Evolutionary conservation across 768 basidiomycete genomes (phyloP), one percentile per base, ranked within the genome.

Genomic region (Collybia nuda): DNA sequence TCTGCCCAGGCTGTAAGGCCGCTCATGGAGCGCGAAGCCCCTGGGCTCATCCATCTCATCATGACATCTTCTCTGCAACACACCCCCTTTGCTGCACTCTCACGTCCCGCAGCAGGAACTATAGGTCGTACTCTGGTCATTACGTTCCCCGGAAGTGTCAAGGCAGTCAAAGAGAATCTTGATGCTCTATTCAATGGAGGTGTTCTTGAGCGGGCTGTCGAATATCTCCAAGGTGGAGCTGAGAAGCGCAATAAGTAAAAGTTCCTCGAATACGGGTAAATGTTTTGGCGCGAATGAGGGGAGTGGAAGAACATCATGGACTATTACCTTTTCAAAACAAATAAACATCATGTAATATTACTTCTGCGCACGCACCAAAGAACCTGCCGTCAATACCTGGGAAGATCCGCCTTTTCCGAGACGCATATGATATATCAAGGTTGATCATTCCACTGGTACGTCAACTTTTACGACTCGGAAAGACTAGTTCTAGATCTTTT

Each of bases 61-160:
- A 64, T 93, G 19, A 72, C 82, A 1, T 64, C 79, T 6, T 93
- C 91, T 0, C 66, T 95, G 24, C 71, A 79, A 50, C 77, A 87
- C 48, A 95, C 93, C 0, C 86, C 87, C 1, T 70, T 92, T 24
- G 93, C 90, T 2, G 88, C 90, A 0, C 77, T 96, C 14, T 87
- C 91, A 2, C 81, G 93, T 5, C 93, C 92, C 1, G 75, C 93
- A 15, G 90, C 89, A 2, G 93, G 93, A 2, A 87, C 83, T 7
- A 67, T 85, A 52, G 74, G 71, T 18, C 75, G 75, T 44, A 86
- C 84, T 0, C 75, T 96, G 18, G 70, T 96, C 22, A 75, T 89
- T 17, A 92, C 90, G 0, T 81, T 95, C 8, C 93, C 93, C 0
- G 93, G 93, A 2, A 91, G 89, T 58, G 79, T 86, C 32, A 93